Conservation (phyloP, 306 rosid genomes). For the Prunus mira region DNA sequence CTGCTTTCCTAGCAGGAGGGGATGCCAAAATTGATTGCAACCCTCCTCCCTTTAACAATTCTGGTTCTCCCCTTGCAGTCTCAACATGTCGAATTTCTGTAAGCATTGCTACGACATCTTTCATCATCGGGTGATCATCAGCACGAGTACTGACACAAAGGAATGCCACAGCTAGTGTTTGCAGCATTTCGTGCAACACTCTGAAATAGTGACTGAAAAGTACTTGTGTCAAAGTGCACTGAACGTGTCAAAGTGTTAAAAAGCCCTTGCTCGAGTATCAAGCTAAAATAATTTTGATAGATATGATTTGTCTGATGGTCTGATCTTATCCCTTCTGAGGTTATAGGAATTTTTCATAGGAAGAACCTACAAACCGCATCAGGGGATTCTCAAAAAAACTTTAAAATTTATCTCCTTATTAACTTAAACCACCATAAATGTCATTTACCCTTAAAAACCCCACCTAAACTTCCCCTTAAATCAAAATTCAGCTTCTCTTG, state of each 20-base stretch:
- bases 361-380: not conserved
- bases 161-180: slow-evolving; percentile 67
- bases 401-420: too few relatives aligned
- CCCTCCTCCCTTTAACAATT: slow-evolving; percentile 41
- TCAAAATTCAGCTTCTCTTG: not conserved
- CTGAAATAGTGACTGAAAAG: too few relatives aligned
- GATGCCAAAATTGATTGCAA: slow-evolving; percentile 34
- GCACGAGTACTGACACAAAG: slow-evolving; percentile 48
- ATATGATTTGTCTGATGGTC: not conserved
- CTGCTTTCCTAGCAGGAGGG: slow-evolving; percentile 48
- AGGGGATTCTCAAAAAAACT: not conserved
- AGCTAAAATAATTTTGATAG: too few relatives aligned
- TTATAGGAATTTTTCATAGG: not conserved
- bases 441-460: not conserved
- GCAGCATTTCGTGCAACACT: slow-evolving; percentile 60
- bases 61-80: slow-evolving; percentile 36
- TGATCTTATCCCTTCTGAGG: not conserved
- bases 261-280: not conserved
- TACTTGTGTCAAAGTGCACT: not conserved
- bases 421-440: not conserved
- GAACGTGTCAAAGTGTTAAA: not conserved
- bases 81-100: slow-evolving; percentile 54
- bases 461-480: not conserved
- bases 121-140: slow-evolving; percentile 76
- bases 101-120: slow-evolving; percentile 77